Evolutionary conservation across 257 asterid species (phyloP), one percentile per base, ranked within the genome.

Genomic region (Galeopsis tetrahit): DNA sequence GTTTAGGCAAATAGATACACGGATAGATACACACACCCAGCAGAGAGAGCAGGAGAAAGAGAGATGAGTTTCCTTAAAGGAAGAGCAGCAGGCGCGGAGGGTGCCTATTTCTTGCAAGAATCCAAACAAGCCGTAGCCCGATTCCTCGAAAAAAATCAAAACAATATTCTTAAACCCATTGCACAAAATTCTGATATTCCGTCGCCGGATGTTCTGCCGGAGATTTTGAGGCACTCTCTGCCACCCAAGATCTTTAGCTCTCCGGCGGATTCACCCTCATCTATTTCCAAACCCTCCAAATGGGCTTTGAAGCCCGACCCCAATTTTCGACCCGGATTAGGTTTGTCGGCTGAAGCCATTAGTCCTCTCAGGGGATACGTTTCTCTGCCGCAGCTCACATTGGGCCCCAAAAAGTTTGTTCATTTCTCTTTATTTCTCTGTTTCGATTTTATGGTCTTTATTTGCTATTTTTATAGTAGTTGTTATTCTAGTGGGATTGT

Each of bases 41-140:
- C n/a, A n/a, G n/a, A n/a, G n/a, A 48, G 55, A 11, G 21, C 55
- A 48, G 11, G 14, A 44, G 10, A 14, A 5, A 44, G 33, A 36
- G 75, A 40, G 64, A 91, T 93, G 98, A 91, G 97, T 80, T 89
- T 93, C 73, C 89, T 91, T 11, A 86, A 88, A 0, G 95, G 97
- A 48, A 80, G 98, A 83, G 75, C 81, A 60, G 96, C 98, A 10
- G 75, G 89, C 77, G 57, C 66, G 38, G 98, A 93, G 83, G 97
- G 96, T 3, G 84, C 97, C 13, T 91, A 87, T 82, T 93, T 91
- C 88, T 71, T 93, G 76, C 93, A 88, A 73, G 96, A 93, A 88
- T 93, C 98, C 69, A 93, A 89, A 72, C 96, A 86, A 67, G 91
- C 96, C 56, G 93, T 91, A 0, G 21, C 89, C 71, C 85, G 85